A percentile compares a stretch with the other conserved stretches of the same genome.
These are phyloP conservation scores for Sphagnum contortum DNA, from an alignment of 225 moss, liverwort and hornwort species.

Conservation along the genomic window DNA sequence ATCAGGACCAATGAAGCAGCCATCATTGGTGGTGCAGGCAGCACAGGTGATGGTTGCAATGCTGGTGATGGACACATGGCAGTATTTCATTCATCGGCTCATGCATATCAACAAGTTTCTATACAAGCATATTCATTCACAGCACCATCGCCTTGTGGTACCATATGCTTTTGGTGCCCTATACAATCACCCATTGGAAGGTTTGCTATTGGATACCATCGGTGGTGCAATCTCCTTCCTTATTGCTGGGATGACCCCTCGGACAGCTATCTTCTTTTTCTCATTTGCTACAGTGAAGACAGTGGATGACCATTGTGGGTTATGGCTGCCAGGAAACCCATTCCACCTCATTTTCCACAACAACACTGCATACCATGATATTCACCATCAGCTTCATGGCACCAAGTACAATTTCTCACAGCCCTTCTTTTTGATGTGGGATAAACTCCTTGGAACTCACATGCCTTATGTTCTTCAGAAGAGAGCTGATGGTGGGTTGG, in stretches of 20 bases:
- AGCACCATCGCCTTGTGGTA: conserved; percentile 81
- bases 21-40: conserved; percentile 22
- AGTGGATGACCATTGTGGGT: conserved; percentile 89
- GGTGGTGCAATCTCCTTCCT: conserved; percentile 83
- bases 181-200: conserved; percentile 88
- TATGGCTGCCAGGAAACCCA: conserved; percentile 80
- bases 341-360: conserved; percentile 75
- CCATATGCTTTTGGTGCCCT: conserved; percentile 90
- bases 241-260: conserved; percentile 80
- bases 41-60: conserved; percentile 67
- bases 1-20: conserved; percentile 42
- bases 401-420: conserved; percentile 94
- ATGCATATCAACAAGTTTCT: conserved; percentile 91
- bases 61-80: conserved; percentile 94
- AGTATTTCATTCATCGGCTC: conserved; percentile 79
- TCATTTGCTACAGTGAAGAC: conserved; percentile 87
- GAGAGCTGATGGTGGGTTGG: conserved; percentile 67
- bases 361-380: conserved; percentile 92
- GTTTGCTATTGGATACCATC: conserved; percentile 71
- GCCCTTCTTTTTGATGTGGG: conserved; percentile 88
- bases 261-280: conserved; percentile 82
- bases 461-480: conserved; percentile 84
- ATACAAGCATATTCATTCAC: conserved; percentile 78
- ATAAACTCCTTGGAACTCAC: conserved; percentile 68
- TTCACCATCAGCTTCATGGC: conserved; percentile 89